Percentiles rank a stretch among this genome's conserved stretches.
Evolutionary conservation across 176 grass and related monocot genomes (phyloP).

Genomic region (Juncus inflexus): DNA sequence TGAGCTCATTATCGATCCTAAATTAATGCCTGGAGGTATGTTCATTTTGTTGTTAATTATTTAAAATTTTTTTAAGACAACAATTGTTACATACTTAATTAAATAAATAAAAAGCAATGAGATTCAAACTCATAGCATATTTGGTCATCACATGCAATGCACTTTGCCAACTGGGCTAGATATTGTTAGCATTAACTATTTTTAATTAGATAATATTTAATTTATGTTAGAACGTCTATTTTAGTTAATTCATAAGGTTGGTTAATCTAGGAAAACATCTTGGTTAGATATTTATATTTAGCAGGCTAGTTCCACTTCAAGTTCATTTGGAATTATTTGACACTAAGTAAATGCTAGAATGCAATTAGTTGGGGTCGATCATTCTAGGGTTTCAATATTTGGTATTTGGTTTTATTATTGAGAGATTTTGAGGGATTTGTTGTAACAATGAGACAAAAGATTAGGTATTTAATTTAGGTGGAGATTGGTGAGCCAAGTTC

Average conservation of each 20-base stretch:
- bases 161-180: not conserved
- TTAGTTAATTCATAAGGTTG: too few relatives aligned
- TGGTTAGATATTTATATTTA: too few relatives aligned
- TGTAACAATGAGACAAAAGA: not conserved
- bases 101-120: not conserved
- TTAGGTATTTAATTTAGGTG: constrained; percentile 10
- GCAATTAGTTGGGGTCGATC: not conserved
- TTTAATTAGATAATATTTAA: too few relatives aligned
- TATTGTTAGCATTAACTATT: not conserved
- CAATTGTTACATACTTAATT: not conserved
- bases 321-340: too few relatives aligned
- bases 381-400: constrained; percentile 7
- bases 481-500: constrained; percentile 10
- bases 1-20: constrained; percentile 83
- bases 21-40: constrained; percentile 77
- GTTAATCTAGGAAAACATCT: too few relatives aligned
- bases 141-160: not conserved
- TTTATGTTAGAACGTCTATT: too few relatives aligned
- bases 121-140: not conserved
- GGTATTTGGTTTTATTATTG: not conserved
- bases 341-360: too few relatives aligned
- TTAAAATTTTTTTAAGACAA: not conserved
- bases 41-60: not conserved
- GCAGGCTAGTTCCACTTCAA: too few relatives aligned
- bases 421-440: not conserved